A percentile compares a stretch with the other conserved stretches of the same genome.
phyloP scores from a whole-genome alignment of 2,329 filamentous ascomycete genomes.

The Mycosphaerella sp. region DNA sequence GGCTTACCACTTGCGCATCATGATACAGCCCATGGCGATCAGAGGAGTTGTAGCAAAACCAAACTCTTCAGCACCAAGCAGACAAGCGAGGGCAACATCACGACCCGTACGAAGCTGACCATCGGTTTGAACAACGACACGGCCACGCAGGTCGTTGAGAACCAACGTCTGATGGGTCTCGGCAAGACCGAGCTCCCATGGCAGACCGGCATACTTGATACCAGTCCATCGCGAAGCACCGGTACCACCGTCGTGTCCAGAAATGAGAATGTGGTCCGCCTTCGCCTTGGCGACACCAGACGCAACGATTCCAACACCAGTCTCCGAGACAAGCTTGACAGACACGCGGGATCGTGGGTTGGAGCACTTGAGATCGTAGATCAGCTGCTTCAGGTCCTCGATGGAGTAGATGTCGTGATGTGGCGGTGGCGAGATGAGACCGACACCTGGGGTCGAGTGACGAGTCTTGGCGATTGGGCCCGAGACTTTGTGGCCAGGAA shows the following conservation, averaged over 20 bases:
- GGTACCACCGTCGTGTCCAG: conserved; percentile 93
- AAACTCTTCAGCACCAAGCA: conserved; percentile 97
- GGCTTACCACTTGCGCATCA: conserved; percentile 66
- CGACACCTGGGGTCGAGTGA: conserved; percentile 93
- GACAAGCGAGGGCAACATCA: conserved; percentile 87
- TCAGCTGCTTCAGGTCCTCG: conserved; percentile 94
- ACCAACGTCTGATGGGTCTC: conserved; percentile 97
- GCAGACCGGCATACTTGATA: conserved; percentile 96
- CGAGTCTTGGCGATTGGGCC: conserved; percentile 88
- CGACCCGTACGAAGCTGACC: conserved; percentile 88
- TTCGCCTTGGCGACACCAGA: conserved; percentile 97
- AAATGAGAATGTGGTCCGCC: conserved; percentile 93
- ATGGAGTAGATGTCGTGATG: conserved; percentile 99
- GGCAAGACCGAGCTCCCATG: conserved; percentile 92
- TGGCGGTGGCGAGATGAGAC: conserved; percentile 89
- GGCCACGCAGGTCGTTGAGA: conserved; percentile 88
- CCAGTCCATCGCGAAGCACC: conserved; percentile 96
- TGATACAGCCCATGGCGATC: conserved; percentile 94
- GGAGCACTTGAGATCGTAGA: conserved; percentile 95
- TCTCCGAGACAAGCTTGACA: conserved; percentile 96
- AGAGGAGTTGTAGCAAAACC: conserved; percentile 91
- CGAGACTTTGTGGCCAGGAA: conserved; percentile 94
- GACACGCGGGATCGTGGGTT: conserved; percentile 88
- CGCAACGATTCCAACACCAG: conserved; percentile 93
- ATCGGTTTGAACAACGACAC: conserved; percentile 93